These are phyloP conservation scores for Dendrobium nobile DNA, from an alignment of 106 monocot species.

Conservation along the genomic window DNA sequence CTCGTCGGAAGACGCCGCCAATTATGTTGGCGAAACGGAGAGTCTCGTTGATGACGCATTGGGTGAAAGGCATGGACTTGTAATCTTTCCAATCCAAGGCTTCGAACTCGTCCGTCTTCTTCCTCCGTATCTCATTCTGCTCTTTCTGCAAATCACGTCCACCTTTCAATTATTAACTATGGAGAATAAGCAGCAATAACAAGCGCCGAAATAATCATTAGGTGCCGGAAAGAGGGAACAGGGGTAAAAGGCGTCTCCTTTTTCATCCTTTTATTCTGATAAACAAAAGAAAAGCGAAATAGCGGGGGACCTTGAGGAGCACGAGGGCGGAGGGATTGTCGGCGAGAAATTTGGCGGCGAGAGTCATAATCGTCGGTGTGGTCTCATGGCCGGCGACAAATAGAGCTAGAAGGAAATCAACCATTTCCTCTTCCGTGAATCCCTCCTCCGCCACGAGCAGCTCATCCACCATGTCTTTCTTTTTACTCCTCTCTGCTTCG, in stretches of 20 bases:
- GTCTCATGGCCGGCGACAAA: slow-evolving; percentile 94
- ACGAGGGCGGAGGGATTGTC: slow-evolving; percentile 54
- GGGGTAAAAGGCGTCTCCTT: background rate
- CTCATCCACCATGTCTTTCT: slow-evolving; percentile 64
- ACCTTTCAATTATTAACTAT: background rate
- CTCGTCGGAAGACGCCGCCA: slow-evolving; percentile 81
- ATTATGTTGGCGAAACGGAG: slow-evolving; percentile 82
- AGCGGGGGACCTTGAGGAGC: slow-evolving; percentile 33
- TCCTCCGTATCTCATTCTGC: slow-evolving; percentile 54
- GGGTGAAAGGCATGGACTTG: slow-evolving; percentile 92
- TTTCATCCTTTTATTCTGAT: background rate
- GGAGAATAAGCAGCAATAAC: background rate
- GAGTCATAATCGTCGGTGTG: slow-evolving; percentile 80
- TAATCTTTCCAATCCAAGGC: slow-evolving; percentile 78
- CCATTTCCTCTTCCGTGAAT: slow-evolving; percentile 69
- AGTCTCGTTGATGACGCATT: slow-evolving; percentile 90
- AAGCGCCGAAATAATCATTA: background rate
- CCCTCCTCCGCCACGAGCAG: slow-evolving; percentile 53
- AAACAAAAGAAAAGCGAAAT: background rate
- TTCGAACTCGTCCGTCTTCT: slow-evolving; percentile 31
- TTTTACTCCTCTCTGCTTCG: background rate
- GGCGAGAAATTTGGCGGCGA: slow-evolving; percentile 71
- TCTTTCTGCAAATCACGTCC: slow-evolving; percentile 33
- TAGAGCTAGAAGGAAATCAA: slow-evolving; percentile 74
- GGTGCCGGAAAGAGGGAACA: background rate